Conservation (phyloP, 2,329 filamentous ascomycete genomes). For the Didymella glomerata region DNA sequence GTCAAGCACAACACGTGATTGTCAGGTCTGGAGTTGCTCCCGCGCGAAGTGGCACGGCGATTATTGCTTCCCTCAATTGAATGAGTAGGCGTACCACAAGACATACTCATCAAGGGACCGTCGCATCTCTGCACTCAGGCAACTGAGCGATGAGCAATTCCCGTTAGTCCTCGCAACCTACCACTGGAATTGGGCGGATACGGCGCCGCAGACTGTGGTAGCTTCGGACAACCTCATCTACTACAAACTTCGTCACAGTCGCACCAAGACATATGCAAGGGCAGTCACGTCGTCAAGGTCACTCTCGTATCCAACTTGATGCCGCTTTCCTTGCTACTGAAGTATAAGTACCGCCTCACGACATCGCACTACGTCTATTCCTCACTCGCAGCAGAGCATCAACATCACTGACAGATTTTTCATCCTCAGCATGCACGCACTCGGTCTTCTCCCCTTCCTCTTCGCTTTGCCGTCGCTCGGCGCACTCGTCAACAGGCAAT, state of each 20-base stretch:
- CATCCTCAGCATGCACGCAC: conserved; percentile 31
- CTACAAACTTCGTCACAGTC: conserved; percentile 10
- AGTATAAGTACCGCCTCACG: conserved; percentile 18
- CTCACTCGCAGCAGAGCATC: background rate
- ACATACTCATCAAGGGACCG: background rate
- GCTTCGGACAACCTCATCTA: background rate
- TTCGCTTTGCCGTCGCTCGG: conserved; percentile 26
- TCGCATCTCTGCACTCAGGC: background rate
- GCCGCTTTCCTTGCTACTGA: background rate
- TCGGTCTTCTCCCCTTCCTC: conserved; percentile 31
- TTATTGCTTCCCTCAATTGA: background rate
- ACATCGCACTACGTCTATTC: background rate
- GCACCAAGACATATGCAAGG: conserved; percentile 25
- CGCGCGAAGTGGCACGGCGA: background rate
- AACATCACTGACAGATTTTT: background rate
- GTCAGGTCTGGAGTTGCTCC: conserved; percentile 14
- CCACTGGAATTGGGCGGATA: background rate
- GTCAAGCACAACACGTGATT: conserved; percentile 18
- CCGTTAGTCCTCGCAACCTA: background rate
- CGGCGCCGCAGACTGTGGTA: background rate
- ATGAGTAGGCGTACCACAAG: background rate
- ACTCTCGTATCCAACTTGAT: background rate
- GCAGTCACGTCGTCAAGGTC: conserved; percentile 7
- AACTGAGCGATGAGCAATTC: background rate
- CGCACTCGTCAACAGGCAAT: conserved; percentile 31